Base-by-base conservation (phyloP, 2,329 filamentous ascomycete species). In the Cephalotrichum gorgonifer region DNA sequence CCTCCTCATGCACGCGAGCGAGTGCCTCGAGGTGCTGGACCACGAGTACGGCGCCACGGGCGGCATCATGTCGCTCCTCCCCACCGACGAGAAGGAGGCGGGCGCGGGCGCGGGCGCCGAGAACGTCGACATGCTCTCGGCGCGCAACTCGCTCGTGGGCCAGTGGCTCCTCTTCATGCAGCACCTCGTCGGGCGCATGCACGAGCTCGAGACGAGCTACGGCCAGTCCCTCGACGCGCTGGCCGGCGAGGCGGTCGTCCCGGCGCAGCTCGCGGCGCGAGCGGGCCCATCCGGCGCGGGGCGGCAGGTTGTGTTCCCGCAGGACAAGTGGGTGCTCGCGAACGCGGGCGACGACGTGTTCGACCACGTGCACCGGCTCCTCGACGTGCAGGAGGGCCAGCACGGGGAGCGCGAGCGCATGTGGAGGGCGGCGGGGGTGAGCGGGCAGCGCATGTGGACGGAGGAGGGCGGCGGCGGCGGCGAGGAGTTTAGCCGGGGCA, bases 11-110 rank as follows among this genome's bases (percentile, higher is more conserved):
- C 78, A 81, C 57, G 76, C 78, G 51, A 81, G 81, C 56, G 69
- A 74, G 51, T 75, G 77, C 46, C 71, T 82, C 6, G 77, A 81
- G 62, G 66, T 75, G 2, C 69, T 82, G 6, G 78, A 82, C 54
- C 75, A 81, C 56, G 77, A 81, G 58, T 77, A 73, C 55, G 68
- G 69, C 41, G 65, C 70, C 25, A 73, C 74, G 31, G 78, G 78
- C 15, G 78, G 78, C 2, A 62, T 82, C 17, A 64, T 81, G 39
- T 70, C 72, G 17, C 62, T 81, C 7, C 66, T 82, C 1, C 78
- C 78, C 0, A 64, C 64, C 2, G 63, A 67, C 15, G 58, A 60
- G 3, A 60, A 60, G 6, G n/a, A n/a, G n/a, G n/a, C n/a, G n/a
- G n/a, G n/a, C n/a, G n/a, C n/a, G n/a, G n/a, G n/a, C n/a, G n/a